Evolutionary conservation across 352 stramenopile species (phyloP), one percentile per base, ranked within the genome.

Genomic region (Globisporangium polare): DNA sequence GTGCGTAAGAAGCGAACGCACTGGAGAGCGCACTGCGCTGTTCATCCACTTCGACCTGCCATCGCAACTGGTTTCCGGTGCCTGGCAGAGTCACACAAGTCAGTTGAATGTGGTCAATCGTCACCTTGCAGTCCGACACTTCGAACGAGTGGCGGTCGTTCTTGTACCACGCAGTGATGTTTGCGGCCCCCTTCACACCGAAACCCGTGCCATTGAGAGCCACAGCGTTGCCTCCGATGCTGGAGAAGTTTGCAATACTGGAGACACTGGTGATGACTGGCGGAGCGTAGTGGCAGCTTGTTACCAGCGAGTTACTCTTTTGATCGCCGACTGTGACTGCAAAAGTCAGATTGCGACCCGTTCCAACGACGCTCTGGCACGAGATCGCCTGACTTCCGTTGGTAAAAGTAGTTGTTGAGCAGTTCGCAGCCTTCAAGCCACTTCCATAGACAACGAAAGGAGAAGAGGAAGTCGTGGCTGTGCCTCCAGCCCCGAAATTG

Each of bases 171-270:
- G 77, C 74, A 12, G 33, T 50, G 5, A 86, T 39, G 2, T 62
- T 55, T 10, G 73, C 55, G 46, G 69, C 70, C 0, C 73, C 73
- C 45, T 74, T 66, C 12, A 63, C 64, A 26, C 78, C 78, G 58
- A 86, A 86, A 17, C 72, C 72, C 13, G 68, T 71, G 12, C 78
- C 78, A 24, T 73, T 80, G 10, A 88, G 53, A 9, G 75, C 5
- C 8, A 88, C 43, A 2, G 18, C 53, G 13, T 84, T 62, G 9
- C 58, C 60, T 9, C 78, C 78, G 5, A 27, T 26, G 0, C 74
- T 88, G 15, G 60, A 55, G 29, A 88, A 58, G 15, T 63, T 67
- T 3, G 31, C 33, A 1, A 20, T 17, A 10, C 51, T 26, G 29
- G 22, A 49, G 53, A 75, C 42, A 37, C 27, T n/a, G 18, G 54